These are phyloP conservation scores for Xerocomellus dryophilus DNA, from an alignment of 768 basidiomycete genomes.

Conservation along the genomic window DNA sequence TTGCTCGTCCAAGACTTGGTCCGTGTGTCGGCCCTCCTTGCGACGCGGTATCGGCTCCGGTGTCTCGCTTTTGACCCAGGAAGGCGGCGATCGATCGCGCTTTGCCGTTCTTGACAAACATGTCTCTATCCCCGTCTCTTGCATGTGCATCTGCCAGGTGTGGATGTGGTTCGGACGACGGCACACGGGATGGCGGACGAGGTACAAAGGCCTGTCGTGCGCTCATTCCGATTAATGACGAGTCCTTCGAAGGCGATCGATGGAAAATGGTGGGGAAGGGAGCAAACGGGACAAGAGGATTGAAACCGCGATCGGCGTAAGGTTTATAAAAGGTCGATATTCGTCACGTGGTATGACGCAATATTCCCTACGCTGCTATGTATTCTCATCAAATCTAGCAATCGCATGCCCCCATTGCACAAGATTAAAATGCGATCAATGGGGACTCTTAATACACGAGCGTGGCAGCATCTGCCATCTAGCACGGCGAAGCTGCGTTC, in stretches of 20 bases:
- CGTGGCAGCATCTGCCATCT: background rate
- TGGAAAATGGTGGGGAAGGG: background rate
- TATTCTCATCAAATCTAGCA: background rate
- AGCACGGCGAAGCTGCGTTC: too few relatives aligned
- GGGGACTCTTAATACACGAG: too few relatives aligned
- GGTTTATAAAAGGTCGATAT: constrained; percentile 1
- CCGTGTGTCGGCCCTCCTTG: constrained; percentile 4
- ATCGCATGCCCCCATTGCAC: background rate
- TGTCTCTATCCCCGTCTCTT: constrained; percentile 7
- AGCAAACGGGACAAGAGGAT: background rate
- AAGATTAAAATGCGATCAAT: too few relatives aligned
- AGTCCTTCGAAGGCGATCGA: background rate
- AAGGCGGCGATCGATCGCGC: constrained; percentile 22
- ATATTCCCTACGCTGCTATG: background rate
- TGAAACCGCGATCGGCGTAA: background rate
- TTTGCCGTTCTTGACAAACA: constrained; percentile 11
- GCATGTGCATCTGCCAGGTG: background rate
- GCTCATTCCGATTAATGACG: constrained; percentile 17
- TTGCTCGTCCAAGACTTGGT: constrained; percentile 3
- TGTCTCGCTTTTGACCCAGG: constrained; percentile 18
- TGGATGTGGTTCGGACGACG: constrained; percentile 6
- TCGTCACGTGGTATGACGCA: constrained; percentile 14
- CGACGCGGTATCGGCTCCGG: background rate
- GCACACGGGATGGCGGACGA: constrained; percentile 13
- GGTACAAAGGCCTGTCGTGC: constrained; percentile 28